Evolutionary conservation across 176 grass and related monocot species (phyloP), one percentile per base, ranked within the genome.

Genomic region (Stipa capillata): DNA sequence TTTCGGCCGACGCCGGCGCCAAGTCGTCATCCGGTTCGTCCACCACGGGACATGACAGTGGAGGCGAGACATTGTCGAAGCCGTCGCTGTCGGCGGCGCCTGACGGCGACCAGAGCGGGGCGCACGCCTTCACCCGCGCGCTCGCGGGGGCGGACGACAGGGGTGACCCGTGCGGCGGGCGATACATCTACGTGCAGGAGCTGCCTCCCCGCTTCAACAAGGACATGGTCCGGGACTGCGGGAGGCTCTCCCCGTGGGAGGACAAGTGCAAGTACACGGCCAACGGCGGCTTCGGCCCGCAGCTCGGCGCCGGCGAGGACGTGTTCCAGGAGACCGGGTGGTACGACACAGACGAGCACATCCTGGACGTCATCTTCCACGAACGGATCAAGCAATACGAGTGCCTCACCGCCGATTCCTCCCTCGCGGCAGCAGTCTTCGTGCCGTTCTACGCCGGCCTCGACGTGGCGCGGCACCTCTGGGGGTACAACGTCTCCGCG

Each of bases 371-470:
- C 76, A 87, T 94, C 74, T 93, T 98, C 88, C 89, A 89, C 75
- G 84, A 89, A 15, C 87, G 95, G 52, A 87, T 98, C 57, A 88
- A 71, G 37, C 87, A 84, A 69, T 93, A 98, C 54, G 92, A 94
- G n/a, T 98, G 95, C 85, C 89, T 98, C 56, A 98, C 92, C 54
- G 62, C 82, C 36, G 88, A 98, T 25, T 79, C 95, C 1, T 87
- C 90, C 7, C 67, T 80, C 9, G 92, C 92, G 0, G 83, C 88
- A 31, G 92, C 95, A 24, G 35, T 94, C 31, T 98, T 87, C 56
- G 87, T 98, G 51, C 90, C 95, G 10, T 94, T 90, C 82, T 98
- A 92, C 87, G 95, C 84, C 39, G 87, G 92, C 25, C 76, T 98
- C 8, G 90, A 98, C 71, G 85, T 90, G 17, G 79, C 71, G 18